Evolutionary conservation across 2,329 filamentous ascomycete genomes (phyloP).

Genomic region (Aspergillus fischeri): DNA sequence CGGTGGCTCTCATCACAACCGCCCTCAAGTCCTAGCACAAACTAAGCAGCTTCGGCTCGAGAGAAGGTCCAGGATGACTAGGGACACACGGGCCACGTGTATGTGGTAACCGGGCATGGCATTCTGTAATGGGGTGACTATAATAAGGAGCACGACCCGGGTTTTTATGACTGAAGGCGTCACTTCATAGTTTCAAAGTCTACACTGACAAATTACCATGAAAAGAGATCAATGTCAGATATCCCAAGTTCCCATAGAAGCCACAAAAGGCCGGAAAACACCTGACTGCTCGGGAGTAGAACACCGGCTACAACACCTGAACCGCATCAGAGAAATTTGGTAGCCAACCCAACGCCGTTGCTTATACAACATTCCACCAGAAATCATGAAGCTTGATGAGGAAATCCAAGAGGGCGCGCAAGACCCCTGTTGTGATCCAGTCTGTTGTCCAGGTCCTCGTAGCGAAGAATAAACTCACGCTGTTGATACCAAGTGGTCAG

Average conservation of each 20-base stretch:
- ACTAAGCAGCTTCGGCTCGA: neutral
- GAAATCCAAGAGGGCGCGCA: conserved; percentile 32
- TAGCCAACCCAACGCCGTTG: conserved; percentile 31
- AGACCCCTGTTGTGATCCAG: conserved; percentile 37
- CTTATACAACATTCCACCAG: conserved; percentile 20
- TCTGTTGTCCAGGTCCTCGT: conserved; percentile 48
- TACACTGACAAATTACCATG: conserved; percentile 1
- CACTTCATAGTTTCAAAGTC: neutral
- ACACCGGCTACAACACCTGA: conserved; percentile 21
- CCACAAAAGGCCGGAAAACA: conserved; percentile 25
- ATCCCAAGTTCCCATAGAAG: conserved; percentile 22
- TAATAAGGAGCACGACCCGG: neutral
- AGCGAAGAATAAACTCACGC: conserved; percentile 48
- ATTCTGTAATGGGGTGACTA: neutral
- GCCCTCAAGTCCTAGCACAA: conserved; percentile 21
- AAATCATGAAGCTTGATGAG: conserved; percentile 35
- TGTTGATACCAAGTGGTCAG: conserved; percentile 21
- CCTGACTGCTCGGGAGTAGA: conserved; percentile 20
- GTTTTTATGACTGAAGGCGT: neutral
- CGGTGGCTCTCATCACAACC: conserved; percentile 28
- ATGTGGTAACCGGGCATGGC: neutral
- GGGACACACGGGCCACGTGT: neutral
- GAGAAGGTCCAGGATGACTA: no score
- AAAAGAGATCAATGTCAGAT: conserved; percentile 20
- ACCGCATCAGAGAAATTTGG: conserved; percentile 24